A percentile compares a stretch with the other conserved stretches of the same genome.
Conservation (phyloP, 306 rosid species). For the Abrus pulchellus region DNA sequence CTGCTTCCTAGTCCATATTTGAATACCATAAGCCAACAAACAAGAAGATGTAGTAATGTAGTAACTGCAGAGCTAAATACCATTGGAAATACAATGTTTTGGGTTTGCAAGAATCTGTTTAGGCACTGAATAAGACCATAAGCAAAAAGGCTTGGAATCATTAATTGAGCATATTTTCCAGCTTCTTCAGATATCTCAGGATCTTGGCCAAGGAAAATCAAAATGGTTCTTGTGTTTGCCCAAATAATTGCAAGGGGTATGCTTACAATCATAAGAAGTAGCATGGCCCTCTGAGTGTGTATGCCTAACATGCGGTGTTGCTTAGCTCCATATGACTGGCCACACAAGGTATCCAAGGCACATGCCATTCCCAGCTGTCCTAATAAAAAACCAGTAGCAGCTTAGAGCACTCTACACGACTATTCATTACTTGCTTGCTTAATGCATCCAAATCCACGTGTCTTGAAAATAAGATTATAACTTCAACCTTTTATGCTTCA, state of each 20-base stretch:
- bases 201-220: slow-evolving; percentile 63
- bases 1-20: slow-evolving; percentile 62
- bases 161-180: slow-evolving; percentile 57
- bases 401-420: background rate
- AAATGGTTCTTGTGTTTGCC: slow-evolving; percentile 58
- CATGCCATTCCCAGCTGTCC: slow-evolving; percentile 72
- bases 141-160: slow-evolving; percentile 66
- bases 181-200: slow-evolving; percentile 65
- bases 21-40: slow-evolving; percentile 61
- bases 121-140: slow-evolving; percentile 65
- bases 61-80: slow-evolving; percentile 57
- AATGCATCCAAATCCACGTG: background rate
- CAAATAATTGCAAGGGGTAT: slow-evolving; percentile 61
- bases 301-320: slow-evolving; percentile 64
- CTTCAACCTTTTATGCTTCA: background rate
- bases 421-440: background rate
- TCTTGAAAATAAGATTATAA: background rate
- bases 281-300: slow-evolving; percentile 69
- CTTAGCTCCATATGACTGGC: slow-evolving; percentile 80
- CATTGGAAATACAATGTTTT: slow-evolving; percentile 75
- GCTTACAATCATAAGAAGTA: slow-evolving; percentile 58
- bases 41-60: slow-evolving; percentile 54
- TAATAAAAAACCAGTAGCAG: background rate
- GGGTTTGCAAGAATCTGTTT: slow-evolving; percentile 64
- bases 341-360: slow-evolving; percentile 80